A percentile compares a stretch with the other conserved stretches of the same genome.
phyloP scores from a whole-genome alignment of 495 filamentous ascomycete species.

The Hypoxylon intermedium region DNA sequence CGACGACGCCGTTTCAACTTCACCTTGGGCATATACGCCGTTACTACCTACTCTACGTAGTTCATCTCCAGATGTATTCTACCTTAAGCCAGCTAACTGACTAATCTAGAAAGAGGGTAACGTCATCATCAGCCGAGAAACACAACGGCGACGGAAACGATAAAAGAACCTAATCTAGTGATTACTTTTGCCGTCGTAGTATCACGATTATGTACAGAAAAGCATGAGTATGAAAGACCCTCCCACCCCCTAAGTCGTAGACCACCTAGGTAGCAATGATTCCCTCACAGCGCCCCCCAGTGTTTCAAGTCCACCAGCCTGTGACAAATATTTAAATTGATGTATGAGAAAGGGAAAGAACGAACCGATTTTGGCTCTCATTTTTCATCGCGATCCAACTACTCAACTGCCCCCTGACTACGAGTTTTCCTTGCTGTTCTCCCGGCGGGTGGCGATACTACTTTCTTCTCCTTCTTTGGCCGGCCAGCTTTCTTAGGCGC shows the following conservation, averaged over 20 bases:
- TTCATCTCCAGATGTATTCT: neutral
- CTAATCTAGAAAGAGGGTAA: too few relatives aligned
- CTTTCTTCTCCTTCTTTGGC: constrained; percentile 49
- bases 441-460: constrained; percentile 39
- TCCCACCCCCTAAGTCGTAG: neutral
- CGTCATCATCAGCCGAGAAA: too few relatives aligned
- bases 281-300: constrained; percentile 13
- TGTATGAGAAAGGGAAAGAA: constrained; percentile 7
- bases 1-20: too few relatives aligned
- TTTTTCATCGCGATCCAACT: neutral
- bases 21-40: too few relatives aligned
- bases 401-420: constrained; percentile 52
- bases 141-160: neutral
- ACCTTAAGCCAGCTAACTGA: too few relatives aligned
- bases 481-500: constrained; percentile 44
- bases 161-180: neutral
- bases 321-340: constrained; percentile 7
- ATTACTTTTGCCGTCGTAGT: constrained; percentile 4
- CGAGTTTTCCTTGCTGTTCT: constrained; percentile 52
- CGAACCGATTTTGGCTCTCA: constrained; percentile 8
- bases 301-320: constrained; percentile 2
- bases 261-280: neutral
- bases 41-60: too few relatives aligned
- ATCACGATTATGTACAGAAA: constrained; percentile 26
- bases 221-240: constrained; percentile 1